Percentiles rank a stretch among this genome's conserved stretches.
phyloP scores from a whole-genome alignment of 768 basidiomycete species.

The Russula sp. region DNA sequence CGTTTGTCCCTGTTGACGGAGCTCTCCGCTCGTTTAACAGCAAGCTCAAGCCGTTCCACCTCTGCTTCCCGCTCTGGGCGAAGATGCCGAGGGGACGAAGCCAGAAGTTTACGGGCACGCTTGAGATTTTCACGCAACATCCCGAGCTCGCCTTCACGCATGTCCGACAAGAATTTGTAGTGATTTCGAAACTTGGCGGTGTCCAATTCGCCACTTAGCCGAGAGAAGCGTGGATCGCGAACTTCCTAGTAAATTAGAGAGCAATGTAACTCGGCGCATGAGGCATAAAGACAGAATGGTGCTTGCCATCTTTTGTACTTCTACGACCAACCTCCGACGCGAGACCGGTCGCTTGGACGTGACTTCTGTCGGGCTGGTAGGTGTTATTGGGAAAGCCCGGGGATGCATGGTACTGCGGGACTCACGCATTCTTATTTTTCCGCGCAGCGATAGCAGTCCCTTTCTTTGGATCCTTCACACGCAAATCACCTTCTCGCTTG shows the following conservation, averaged over 20 bases:
- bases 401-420: conserved; percentile 20
- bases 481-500: not conserved
- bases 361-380: conserved; percentile 65
- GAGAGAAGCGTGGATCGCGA: conserved; percentile 84
- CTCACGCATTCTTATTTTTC: conserved; percentile 82
- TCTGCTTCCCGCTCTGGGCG: conserved; percentile 61
- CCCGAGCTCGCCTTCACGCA: conserved; percentile 59
- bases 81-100: conserved; percentile 53
- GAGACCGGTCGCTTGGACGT: conserved; percentile 83
- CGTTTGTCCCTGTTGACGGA: conserved; percentile 64
- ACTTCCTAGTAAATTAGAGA: conserved; percentile 44
- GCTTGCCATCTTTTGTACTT: conserved; percentile 58
- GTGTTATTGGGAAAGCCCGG: not conserved
- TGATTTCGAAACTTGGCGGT: conserved; percentile 56
- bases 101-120: conserved; percentile 58
- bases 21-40: conserved; percentile 74
- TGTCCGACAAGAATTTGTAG: conserved; percentile 67
- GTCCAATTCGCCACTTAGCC: conserved; percentile 63
- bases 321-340: conserved; percentile 62
- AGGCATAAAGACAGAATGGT: not conserved
- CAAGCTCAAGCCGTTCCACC: conserved; percentile 59
- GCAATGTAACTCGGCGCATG: not conserved
- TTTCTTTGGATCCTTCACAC: conserved; percentile 33
- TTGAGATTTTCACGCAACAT: conserved; percentile 61
- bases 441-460: conserved; percentile 43